Conservation (phyloP, 108 stramenopile species). For the Nitzschia putrida region DNA sequence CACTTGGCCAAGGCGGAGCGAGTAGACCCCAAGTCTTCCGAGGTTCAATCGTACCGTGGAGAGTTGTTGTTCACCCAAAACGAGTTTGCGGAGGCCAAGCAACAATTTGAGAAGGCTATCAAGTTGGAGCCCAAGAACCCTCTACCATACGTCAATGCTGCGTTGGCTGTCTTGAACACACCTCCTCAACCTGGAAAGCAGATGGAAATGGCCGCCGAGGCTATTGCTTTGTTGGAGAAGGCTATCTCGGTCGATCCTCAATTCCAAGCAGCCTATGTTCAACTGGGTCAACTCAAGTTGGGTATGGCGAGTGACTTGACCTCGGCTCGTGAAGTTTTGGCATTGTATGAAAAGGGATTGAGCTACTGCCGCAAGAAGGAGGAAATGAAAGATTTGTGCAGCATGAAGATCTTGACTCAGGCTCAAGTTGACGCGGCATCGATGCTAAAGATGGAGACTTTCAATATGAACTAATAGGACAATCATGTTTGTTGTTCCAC, state of each 20-base stretch:
- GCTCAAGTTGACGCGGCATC: conserved; percentile 87
- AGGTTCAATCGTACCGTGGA: conserved; percentile 88
- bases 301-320: conserved; percentile 78
- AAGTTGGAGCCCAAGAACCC: conserved; percentile 78
- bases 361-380: conserved; percentile 82
- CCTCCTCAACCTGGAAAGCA: conserved; percentile 66
- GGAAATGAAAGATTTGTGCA: conserved; percentile 85
- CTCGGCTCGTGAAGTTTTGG: conserved; percentile 74
- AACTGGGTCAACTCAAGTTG: conserved; percentile 88
- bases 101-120: conserved; percentile 83
- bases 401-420: conserved; percentile 83
- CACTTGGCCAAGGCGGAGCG: conserved; percentile 70
- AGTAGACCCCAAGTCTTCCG: conserved; percentile 73
- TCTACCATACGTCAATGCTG: conserved; percentile 89
- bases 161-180: conserved; percentile 80
- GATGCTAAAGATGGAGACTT: conserved; percentile 81
- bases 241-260: conserved; percentile 85
- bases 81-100: conserved; percentile 67
- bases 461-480: conserved; percentile 66
- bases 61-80: conserved; percentile 81
- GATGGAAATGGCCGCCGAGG: conserved; percentile 65
- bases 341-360: conserved; percentile 79
- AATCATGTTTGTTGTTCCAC: no score
- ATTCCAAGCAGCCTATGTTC: conserved; percentile 88
- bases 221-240: conserved; percentile 71